Percentiles rank a stretch among this genome's conserved stretches.
Evolutionary conservation across 1,284 basidiomycete species (phyloP).

Genomic region (Omphalotus olearius): DNA sequence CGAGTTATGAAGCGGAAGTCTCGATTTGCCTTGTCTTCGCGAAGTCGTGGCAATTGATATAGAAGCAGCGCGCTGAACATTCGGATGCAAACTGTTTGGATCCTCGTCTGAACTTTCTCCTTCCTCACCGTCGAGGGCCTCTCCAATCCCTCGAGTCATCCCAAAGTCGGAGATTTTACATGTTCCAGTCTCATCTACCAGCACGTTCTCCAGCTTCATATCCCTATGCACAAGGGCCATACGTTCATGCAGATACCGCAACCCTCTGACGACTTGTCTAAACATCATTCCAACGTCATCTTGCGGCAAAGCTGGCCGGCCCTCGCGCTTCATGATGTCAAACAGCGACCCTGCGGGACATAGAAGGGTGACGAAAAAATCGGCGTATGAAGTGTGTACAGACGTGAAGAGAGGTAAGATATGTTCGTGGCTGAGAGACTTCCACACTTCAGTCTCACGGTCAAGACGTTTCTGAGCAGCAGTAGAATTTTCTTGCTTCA

Average conservation of each 20-base stretch:
- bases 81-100: slow-evolving; percentile 10
- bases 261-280: slow-evolving; percentile 82
- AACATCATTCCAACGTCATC: slow-evolving; percentile 89
- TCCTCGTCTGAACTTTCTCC: slow-evolving; percentile 26
- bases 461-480: slow-evolving; percentile 56
- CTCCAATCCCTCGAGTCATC: slow-evolving; percentile 63
- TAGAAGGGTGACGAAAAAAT: slow-evolving; percentile 81
- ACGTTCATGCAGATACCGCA: slow-evolving; percentile 83
- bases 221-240: slow-evolving; percentile 84
- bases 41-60: slow-evolving; percentile 22
- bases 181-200: slow-evolving; percentile 81
- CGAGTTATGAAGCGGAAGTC: slow-evolving; percentile 21
- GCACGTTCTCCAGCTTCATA: slow-evolving; percentile 95
- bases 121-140: slow-evolving; percentile 40
- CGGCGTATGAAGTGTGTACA: slow-evolving; percentile 61
- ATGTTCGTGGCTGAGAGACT: slow-evolving; percentile 68
- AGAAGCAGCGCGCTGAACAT: slow-evolving; percentile 34
- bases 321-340: slow-evolving; percentile 77
- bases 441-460: slow-evolving; percentile 81
- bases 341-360: slow-evolving; percentile 85
- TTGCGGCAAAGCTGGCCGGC: slow-evolving; percentile 56
- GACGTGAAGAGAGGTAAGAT: slow-evolving; percentile 74
- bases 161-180: slow-evolving; percentile 86
- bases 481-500: slow-evolving; percentile 43
- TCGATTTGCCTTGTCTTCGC: slow-evolving; percentile 21